Conservation (phyloP, 371 early-diverging fungal genomes). For the Syncephalastrum contaminatum region DNA sequence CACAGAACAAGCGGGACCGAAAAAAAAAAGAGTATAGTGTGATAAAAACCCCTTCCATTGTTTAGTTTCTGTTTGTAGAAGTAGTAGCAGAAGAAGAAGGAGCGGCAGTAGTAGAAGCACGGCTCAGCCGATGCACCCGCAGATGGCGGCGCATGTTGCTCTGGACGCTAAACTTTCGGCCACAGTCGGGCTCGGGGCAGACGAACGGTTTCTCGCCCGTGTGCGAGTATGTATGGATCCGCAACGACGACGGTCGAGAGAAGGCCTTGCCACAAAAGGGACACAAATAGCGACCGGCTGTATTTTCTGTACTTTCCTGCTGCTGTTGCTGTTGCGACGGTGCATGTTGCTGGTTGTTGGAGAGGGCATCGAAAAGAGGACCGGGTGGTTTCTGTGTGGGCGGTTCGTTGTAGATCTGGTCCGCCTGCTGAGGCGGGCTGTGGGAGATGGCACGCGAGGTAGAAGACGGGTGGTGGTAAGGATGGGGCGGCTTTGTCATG, state of each 20-base stretch:
- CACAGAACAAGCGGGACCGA: no score
- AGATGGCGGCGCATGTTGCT: constrained; percentile 65
- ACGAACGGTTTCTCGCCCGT: constrained; percentile 67
- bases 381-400: no score
- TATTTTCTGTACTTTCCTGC: constrained; percentile 9
- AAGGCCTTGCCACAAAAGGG: constrained; percentile 51
- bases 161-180: constrained; percentile 56
- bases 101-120: no score
- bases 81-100: no score
- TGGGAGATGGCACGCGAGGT: constrained; percentile 11
- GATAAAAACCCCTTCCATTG: no score
- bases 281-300: constrained; percentile 55
- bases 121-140: constrained; percentile 31
- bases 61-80: no score
- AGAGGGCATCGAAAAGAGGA: no score
- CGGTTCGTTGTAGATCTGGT: no score
- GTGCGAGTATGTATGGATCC: constrained; percentile 62
- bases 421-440: constrained; percentile 13
- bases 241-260: constrained; percentile 57
- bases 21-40: no score
- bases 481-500: no score
- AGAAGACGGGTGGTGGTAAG: no score
- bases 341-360: no score
- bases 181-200: constrained; percentile 53
- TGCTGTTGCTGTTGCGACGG: not conserved